Base-by-base conservation (phyloP, 2,329 filamentous ascomycete species). In the Aspergillus sp. region DNA sequence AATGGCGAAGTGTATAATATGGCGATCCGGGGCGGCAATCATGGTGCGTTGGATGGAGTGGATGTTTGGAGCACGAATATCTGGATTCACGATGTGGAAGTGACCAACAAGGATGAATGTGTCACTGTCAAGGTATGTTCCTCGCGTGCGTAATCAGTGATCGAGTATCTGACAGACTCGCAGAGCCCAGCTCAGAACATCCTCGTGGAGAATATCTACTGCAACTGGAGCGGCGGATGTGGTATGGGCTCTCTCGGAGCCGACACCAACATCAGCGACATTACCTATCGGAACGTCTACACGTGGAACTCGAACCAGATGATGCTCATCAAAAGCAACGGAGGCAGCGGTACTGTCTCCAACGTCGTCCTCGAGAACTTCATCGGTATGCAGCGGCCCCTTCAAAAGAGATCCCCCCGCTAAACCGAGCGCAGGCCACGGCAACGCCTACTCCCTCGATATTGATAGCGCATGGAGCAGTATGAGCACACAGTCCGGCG, bases 71-170 rank as follows among this genome's bases (percentile, higher is more conserved):
- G 76, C 11, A 75, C 65, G 42, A 83, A 84, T 58, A 76, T 84
- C 49, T 81, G 78, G 76, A 70, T 84, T 45, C 82, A 85, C 60
- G 82, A 85, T 62, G 72, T 67, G 41, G 79, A 80, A 70, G 81
- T 85, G 5, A 83, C 82, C 20, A 85, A 85, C 75, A 83, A 82
- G 66, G 81, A 85, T 60, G 82, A 85, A 62, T 84, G 81, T 61
- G 79, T 84, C 0, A 83, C 80, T 2, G 78, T 83, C 54, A 84
- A 81, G 66, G 66, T 68, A 59, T 62, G 61, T 49, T 3, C 9
- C 29, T 13, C 14, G 19, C 14, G 13, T 7, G 17, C 13, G 13
- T 13, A 1, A 1, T 29, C 17, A 7, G 34, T 20, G 11, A 19
- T 40, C 21, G 4, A 4, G 19, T 29, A 16, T n/a, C 14, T 41